Conservation (phyloP, 331 rosid genomes). For the Quercus phellos region DNA sequence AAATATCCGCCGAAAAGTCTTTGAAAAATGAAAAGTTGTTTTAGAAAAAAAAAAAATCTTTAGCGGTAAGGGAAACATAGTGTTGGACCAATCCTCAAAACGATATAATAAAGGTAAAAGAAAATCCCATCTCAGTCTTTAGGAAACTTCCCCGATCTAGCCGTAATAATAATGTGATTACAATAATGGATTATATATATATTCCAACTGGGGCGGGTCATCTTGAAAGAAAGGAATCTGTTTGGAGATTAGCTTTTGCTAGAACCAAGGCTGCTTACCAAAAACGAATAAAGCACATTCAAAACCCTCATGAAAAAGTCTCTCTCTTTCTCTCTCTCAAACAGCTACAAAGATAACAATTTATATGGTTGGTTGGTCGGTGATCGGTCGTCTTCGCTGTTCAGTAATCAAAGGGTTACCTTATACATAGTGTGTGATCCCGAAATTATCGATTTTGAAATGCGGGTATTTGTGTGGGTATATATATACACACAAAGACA, state of each 20-base stretch:
- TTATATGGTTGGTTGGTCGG: slow-evolving; percentile 18
- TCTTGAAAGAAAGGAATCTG: slow-evolving; percentile 38
- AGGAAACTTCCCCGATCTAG: slow-evolving; percentile 3
- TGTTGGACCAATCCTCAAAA: neutral
- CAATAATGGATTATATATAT: neutral
- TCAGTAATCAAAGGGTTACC: slow-evolving; percentile 17
- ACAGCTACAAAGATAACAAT: neutral
- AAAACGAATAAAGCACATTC: slow-evolving; percentile 52
- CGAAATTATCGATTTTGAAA: slow-evolving; percentile 34
- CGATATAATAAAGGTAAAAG: neutral
- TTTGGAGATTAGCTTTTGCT: slow-evolving; percentile 37
- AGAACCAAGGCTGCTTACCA: slow-evolving; percentile 40
- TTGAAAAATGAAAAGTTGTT: neutral
- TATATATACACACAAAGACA: neutral
- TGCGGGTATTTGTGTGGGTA: slow-evolving; percentile 23
- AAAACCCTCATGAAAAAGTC: slow-evolving; percentile 17
- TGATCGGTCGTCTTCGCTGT: neutral
- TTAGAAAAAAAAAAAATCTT: no score
- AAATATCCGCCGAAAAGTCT: neutral
- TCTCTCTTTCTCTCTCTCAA: slow-evolving; percentile 5
- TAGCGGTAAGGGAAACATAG: no score
- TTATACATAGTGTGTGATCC: slow-evolving; percentile 25
- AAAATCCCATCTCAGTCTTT: neutral
- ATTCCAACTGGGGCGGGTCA: slow-evolving; percentile 15
- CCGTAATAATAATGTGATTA: neutral